Conservation (phyloP, 2,329 filamentous ascomycete genomes). For the Claviceps pazoutovae region DNA sequence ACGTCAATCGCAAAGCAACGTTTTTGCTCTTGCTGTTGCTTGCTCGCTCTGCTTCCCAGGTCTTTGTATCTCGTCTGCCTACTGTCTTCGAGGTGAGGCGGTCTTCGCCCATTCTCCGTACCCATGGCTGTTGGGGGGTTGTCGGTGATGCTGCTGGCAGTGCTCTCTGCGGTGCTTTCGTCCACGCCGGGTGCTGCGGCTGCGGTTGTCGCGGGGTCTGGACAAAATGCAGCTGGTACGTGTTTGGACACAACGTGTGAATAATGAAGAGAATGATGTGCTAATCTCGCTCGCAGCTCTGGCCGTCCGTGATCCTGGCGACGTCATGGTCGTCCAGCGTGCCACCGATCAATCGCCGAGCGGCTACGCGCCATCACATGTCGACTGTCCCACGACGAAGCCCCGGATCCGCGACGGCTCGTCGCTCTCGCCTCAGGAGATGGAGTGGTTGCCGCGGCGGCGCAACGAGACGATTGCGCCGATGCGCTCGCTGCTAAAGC, state of each 20-base stretch:
- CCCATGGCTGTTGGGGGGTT: slow-evolving; percentile 5
- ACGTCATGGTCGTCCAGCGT: slow-evolving; percentile 10
- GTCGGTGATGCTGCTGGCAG: slow-evolving; percentile 8
- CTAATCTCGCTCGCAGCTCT: neutral
- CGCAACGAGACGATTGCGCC: slow-evolving; percentile 59
- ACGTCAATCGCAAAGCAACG: no score
- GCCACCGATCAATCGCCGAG: slow-evolving; percentile 20
- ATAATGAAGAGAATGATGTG: neutral
- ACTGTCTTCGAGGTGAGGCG: no score
- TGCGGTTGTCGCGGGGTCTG: slow-evolving; percentile 3
- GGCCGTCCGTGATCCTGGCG: neutral
- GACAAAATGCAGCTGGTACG: slow-evolving; percentile 5
- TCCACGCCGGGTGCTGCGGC: neutral
- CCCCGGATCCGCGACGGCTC: slow-evolving; percentile 54
- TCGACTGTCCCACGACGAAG: slow-evolving; percentile 54
- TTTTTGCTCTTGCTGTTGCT: no score
- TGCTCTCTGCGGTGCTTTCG: slow-evolving; percentile 3
- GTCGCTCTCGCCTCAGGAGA: slow-evolving; percentile 53
- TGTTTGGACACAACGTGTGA: neutral
- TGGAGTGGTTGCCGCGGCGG: slow-evolving; percentile 57
- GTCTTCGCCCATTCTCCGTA: neutral
- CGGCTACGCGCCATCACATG: slow-evolving; percentile 56
- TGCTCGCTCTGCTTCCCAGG: no score
- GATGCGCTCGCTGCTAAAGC: slow-evolving; percentile 59
- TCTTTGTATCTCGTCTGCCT: no score